Evolutionary conservation across 2,329 filamentous ascomycete genomes (phyloP), one percentile per base, ranked within the genome.

Genomic region (Alternaria atra): DNA sequence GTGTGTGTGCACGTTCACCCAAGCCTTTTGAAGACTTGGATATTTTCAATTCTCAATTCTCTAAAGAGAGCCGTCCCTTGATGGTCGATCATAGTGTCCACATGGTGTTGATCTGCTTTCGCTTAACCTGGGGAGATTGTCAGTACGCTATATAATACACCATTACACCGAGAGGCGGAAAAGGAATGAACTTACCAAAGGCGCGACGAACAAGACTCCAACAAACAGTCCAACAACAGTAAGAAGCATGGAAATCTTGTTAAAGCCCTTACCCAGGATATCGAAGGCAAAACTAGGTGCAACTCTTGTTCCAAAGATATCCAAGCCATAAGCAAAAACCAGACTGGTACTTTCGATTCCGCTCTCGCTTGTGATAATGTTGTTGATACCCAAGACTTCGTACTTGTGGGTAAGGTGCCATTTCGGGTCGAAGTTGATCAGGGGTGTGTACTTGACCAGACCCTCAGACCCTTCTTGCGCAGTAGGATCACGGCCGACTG

Each of bases 231-330:
- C 94, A 40, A 91, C 83, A 37, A 99, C 93, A 1, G 95, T 99
- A 15, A 87, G 84, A 37, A 97, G 79, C 74, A 99, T 87, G 69
- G 93, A 91, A 57, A 93, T 76, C 83, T 97, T 97, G 77, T 94
- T 95, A 79, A 99, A 99, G 2, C 92, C 92, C 80, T 93, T 95
- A 64, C 93, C 95, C 15, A 99, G 82, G 42, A 98, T 88, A 80
- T 99, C 95, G 78, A 99, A 99, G 15, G 91, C 87, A 70, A 91
- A 89, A 78, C 93, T 97, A 1, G 95, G 95, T n/a, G 90, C 88
- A 10, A 96, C 87, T 53, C 93, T 85, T 1, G 93, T 94, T 13
- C 91, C 93, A 68, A 96, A 99, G 2, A 98, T 82, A 77, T 99
- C 95, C 13, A 93, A 78, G 4, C 95, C 95, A 73, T 91, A 97